phyloP scores from a whole-genome alignment of 1,284 basidiomycete genomes.

The Ceraceosorus bombacis region DNA sequence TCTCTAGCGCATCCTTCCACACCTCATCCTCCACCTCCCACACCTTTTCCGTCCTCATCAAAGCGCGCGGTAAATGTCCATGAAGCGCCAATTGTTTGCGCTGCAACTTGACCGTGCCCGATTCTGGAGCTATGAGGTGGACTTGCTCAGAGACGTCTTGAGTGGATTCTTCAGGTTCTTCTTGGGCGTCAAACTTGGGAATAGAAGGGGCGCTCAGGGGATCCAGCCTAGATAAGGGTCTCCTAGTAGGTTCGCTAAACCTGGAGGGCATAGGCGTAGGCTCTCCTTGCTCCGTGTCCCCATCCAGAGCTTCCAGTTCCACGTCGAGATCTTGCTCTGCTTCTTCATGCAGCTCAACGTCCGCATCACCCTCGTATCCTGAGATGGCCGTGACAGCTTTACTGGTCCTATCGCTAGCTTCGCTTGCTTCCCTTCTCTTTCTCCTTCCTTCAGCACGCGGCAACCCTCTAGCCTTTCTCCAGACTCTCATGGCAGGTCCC shows the following conservation, averaged over 20 bases:
- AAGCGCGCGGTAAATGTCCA: constrained; percentile 14
- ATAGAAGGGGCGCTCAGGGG: too few species aligned
- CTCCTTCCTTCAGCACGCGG: constrained; percentile 17
- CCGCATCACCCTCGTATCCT: not conserved
- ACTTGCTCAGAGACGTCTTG: too few species aligned
- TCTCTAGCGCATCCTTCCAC: constrained; percentile 28
- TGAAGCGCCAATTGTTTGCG: not conserved
- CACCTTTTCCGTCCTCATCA: constrained; percentile 22
- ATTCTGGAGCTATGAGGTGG: not conserved
- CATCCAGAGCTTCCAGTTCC: not conserved
- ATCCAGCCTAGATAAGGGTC: too few species aligned
- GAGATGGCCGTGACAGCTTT: constrained; percentile 20
- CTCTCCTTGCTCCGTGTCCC: not conserved
- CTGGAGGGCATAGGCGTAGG: not conserved
- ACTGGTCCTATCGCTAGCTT: constrained; percentile 15
- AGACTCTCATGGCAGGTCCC: constrained; percentile 25
- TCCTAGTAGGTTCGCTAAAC: too few species aligned
- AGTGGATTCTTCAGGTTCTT: too few species aligned
- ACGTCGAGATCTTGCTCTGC: not conserved
- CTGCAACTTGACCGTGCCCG: not conserved
- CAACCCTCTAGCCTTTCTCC: constrained; percentile 28
- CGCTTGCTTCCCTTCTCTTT: not conserved
- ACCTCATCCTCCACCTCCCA: constrained; percentile 23
- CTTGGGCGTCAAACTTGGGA: too few species aligned
- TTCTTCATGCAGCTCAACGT: not conserved